Conservation (phyloP, 2,329 filamentous ascomycete species). For the Fusarium equiseti region DNA sequence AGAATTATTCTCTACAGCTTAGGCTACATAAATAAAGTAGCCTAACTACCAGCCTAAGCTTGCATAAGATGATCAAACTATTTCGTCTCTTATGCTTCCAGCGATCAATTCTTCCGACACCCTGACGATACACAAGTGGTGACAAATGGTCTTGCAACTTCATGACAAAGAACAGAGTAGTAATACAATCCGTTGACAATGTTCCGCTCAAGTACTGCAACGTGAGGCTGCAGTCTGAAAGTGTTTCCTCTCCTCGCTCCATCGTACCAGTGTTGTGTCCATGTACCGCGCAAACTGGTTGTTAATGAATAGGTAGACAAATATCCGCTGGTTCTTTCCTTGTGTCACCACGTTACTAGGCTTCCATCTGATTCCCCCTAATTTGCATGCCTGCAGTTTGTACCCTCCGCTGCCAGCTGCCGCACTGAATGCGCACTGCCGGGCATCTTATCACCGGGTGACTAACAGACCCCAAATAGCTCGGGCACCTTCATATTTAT, state of each 20-base stretch:
- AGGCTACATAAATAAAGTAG: too few species aligned
- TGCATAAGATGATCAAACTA: too few species aligned
- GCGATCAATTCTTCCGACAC: too few species aligned
- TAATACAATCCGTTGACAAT: accelerated
- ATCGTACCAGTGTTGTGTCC: background rate
- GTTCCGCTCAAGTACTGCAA: background rate
- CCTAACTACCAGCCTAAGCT: too few species aligned
- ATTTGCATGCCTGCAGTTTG: background rate
- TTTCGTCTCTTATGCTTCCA: too few species aligned
- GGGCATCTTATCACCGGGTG: too few species aligned
- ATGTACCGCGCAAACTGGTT: background rate
- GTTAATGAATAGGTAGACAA: background rate
- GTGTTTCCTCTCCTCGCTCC: background rate
- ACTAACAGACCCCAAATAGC: too few species aligned
- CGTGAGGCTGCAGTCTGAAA: background rate
- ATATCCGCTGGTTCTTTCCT: background rate
- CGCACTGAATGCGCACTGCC: background rate
- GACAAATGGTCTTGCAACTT: background rate
- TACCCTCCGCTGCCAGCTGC: background rate
- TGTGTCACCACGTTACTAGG: background rate
- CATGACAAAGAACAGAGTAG: background rate
- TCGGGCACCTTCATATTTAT: background rate
- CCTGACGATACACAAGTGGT: background rate
- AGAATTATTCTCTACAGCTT: too few species aligned
- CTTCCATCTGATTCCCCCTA: background rate